Evolutionary conservation across 805 yeast species (phyloP), one percentile per base, ranked within the genome.

Genomic region (Ogataea paradorogensis): DNA sequence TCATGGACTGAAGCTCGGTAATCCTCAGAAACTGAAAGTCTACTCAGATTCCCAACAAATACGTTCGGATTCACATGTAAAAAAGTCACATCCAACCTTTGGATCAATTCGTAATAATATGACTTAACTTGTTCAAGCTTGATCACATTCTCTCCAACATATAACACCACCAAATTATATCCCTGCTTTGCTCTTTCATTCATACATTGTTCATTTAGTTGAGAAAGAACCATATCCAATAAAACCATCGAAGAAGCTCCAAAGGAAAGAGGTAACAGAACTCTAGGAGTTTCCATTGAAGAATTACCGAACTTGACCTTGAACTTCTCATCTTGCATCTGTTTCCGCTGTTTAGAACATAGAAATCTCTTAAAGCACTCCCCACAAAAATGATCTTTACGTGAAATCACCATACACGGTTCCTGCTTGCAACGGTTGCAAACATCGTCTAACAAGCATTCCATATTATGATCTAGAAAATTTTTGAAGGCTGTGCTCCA

Each of bases 271-370:
- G 90, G 76, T 4, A 87, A 56, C 20, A 84, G 52, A 0, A 82
- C 72, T 23, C 63, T 72, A 13, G 74, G 78, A 2, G 57, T 45
- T 41, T 10, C 50, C 36, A 24, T 56, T 62, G 10, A 30, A 3
- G 43, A 36, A 13, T 65, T 65, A 10, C 76, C 78, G 51, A 67
- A 88, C 52, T 80, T 74, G 15, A 84, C 90, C 55, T 86, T 84
- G 63, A 74, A 89, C 39, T 71, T 76, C 10, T 84, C 89, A 47
- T 73, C 76, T 57, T 66, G 70, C 88, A 91, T 79, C 54, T 74
- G 84, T 54, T 83, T 84, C 46, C 95, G 70, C 61, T 86, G 89
- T 59, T 90, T 90, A 16, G 86, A 81, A 42, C 82, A 71, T 26
- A 90, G 69, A 56, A 87, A 90, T 43, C 80, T 71, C 15, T 74